Base-by-base conservation (phyloP, 2,329 filamentous ascomycete species). In the Monilinia aucupariae region DNA sequence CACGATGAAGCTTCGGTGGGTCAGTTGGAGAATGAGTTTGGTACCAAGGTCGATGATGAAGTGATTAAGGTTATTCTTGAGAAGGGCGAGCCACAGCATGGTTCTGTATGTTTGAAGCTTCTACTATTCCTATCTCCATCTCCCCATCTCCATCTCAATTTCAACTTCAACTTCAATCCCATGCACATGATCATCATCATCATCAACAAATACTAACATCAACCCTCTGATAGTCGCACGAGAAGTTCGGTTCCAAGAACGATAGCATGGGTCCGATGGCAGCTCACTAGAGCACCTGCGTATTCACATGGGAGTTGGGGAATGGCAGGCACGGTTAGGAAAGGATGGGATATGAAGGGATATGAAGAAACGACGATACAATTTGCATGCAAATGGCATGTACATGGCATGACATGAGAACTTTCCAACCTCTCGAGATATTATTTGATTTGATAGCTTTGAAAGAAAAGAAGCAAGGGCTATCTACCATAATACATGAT, bases 1-100 rank as follows among this genome's bases (percentile, higher is more conserved):
- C 80, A 89, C 50, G 89, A 97, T 73, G 78, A 79, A 12, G 92
- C 92, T 10, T 89, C 90, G 70, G 90, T 96, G 68, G 77, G 80
- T 50, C 81, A 81, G 53, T 81, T 99, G 5, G 87, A 94, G 73
- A 88, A 86, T 69, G 92, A 97, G 78, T 99, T 99, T 71, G 91
- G 90, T 69, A 93, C 91, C 17, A 78, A 81, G 70, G 81, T 86
- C 61, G 87, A 91, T 30, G 92, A 97, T 9, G 89, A 93, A 0
- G 87, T 89, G 64, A 88, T 97, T 73, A 85, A 85, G 78, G 80
- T 85, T 78, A 96, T 99, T 67, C 79, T 97, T 49, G 83, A 91
- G 78, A 84, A 85, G 74, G 93, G 93, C 27, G 80, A 80, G 20
- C 75, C 88, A 62, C 88, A 94, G 77, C 82, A 85, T 71, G 74